Base-by-base conservation (phyloP, 441 rosid species). In the Populus trichocarpa region DNA sequence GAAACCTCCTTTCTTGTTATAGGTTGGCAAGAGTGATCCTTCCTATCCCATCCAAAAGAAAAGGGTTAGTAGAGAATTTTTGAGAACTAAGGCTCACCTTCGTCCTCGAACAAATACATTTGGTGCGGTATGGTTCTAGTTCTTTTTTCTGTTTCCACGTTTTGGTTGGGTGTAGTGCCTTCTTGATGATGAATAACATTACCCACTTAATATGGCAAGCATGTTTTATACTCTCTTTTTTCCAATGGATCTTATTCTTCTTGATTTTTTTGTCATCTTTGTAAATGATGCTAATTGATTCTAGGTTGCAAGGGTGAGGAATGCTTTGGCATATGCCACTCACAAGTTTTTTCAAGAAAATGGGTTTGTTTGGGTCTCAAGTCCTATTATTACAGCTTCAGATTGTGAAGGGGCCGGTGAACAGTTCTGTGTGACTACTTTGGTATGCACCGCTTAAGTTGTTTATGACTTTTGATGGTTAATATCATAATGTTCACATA, bases 341-440 rank as follows among this genome's bases (percentile, higher is more conserved):
- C 99, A 92, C 85, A 91, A 92, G 70, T 96, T 92, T 79, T 96
- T 96, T 78, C 97, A 94, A 86, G 99, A 91, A 81, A 90, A 88
- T 82, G 97, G 97, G 66, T 94, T 96, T 86, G 90, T 96, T 53
- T 96, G 97, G 99, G 93, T 94, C 70, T 91, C 97, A 66, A 96
- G 98, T 85, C 99, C 99, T 81, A 96, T 96, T 72, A 94, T 30
- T 30, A 30, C 32, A 30, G 32, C 32, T 30, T 30, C 32, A 30
- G 32, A 30, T 30, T 30, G 32, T 86, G 98, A 96, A 88, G 99
- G 99, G 73, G 99, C 97, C 2, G 99, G 99, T 65, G 98, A 94
- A 87, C 99, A 96, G 85, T 96, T 96, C 79, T 96, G 99, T 70
- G 98, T 94, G 72, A 96, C 99, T 82, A 96, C 97, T 75, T 89